These are phyloP conservation scores for Domatiomyces catenatus DNA, from an alignment of 2,329 filamentous ascomycete species.

Conservation along the genomic window DNA sequence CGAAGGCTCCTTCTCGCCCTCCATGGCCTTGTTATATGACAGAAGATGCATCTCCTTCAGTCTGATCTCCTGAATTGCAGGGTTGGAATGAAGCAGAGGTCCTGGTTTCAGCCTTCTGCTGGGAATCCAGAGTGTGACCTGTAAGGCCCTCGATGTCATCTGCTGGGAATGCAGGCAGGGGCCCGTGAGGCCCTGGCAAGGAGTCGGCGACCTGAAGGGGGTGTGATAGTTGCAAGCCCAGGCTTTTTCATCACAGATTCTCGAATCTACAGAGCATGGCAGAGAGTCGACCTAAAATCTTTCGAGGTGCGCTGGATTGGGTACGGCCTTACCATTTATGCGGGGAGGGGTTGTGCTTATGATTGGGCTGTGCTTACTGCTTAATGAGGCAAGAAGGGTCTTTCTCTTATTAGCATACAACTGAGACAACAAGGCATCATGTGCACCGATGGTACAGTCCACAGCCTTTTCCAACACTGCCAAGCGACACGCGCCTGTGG, in stretches of 20 bases:
- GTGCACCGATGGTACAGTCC: background rate
- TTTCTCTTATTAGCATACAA: background rate
- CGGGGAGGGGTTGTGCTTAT: background rate
- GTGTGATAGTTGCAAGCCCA: background rate
- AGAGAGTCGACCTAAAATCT: background rate
- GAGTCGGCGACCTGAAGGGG: too few species aligned
- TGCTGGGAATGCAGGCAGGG: too few species aligned
- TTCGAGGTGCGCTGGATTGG: background rate
- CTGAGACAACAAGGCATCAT: background rate
- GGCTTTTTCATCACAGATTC: background rate
- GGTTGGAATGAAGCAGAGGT: background rate
- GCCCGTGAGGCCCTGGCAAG: background rate
- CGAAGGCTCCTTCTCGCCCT: constrained; percentile 6
- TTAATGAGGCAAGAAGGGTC: background rate
- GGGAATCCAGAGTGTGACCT: background rate
- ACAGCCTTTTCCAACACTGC: too few species aligned
- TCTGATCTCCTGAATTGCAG: background rate
- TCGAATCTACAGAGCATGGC: background rate
- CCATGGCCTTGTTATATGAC: constrained; percentile 15
- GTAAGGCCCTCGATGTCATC: background rate
- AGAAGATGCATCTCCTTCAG: background rate
- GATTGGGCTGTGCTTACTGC: background rate
- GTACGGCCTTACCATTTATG: background rate
- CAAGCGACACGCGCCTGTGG: too few species aligned
- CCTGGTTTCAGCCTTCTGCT: background rate